These are phyloP conservation scores for Calocera viscosa DNA, from an alignment of 768 basidiomycete genomes.

Conservation along the genomic window DNA sequence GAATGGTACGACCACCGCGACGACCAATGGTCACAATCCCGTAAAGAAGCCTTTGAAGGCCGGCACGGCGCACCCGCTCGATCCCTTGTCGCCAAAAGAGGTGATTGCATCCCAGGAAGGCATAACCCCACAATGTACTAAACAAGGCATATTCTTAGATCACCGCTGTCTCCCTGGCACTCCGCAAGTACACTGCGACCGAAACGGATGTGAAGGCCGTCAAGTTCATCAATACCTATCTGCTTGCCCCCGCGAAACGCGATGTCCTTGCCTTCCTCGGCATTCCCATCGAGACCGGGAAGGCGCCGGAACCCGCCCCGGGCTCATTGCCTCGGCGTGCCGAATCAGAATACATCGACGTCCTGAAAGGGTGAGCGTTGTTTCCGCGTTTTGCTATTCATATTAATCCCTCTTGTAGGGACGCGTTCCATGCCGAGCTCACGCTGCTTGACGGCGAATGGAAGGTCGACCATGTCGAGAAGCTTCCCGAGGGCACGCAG, in stretches of 20 bases:
- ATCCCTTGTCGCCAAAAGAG: constrained; percentile 54
- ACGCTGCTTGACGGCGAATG: constrained; percentile 43
- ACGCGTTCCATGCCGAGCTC: constrained; percentile 24
- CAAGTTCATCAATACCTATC: constrained; percentile 55
- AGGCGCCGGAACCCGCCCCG: constrained; percentile 38
- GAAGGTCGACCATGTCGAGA: constrained; percentile 48
- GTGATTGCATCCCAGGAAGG: constrained; percentile 25
- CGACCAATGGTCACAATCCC: not conserved
- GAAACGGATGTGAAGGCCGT: constrained; percentile 49
- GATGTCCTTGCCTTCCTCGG: constrained; percentile 66
- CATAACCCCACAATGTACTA: not conserved
- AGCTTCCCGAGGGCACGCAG: constrained; percentile 54
- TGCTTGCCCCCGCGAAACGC: constrained; percentile 62
- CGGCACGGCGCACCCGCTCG: constrained; percentile 41
- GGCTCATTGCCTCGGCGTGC: constrained; percentile 52
- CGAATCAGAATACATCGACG: constrained; percentile 63
- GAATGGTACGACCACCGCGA: not conserved
- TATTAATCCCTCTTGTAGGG: not conserved
- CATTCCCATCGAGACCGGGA: constrained; percentile 54
- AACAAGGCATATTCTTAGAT: constrained; percentile 37
- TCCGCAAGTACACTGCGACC: constrained; percentile 46
- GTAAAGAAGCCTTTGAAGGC: not conserved
- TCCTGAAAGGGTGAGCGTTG: constrained; percentile 47
- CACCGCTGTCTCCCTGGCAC: constrained; percentile 44
- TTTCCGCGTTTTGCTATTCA: not conserved